Conservation (phyloP, 2,329 filamentous ascomycete genomes). For the Drechmeria coniospora region DNA sequence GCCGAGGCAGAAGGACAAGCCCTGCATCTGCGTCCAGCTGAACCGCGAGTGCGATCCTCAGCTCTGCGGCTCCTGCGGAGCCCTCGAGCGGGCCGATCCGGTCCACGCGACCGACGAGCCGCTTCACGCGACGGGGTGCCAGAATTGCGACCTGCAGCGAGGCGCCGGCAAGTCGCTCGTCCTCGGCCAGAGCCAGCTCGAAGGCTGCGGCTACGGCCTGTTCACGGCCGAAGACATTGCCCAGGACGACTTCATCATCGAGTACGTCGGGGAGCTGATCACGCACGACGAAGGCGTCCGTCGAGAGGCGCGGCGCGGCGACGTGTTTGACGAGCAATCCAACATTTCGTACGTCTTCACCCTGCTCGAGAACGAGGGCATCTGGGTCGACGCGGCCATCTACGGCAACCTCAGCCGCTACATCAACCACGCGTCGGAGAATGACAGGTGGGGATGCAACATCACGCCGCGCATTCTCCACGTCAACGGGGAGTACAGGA, state of each 20-base stretch:
- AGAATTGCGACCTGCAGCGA: slow-evolving; percentile 59
- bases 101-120: slow-evolving; percentile 44
- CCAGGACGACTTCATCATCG: slow-evolving; percentile 59
- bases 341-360: slow-evolving; percentile 52
- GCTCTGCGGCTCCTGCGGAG: slow-evolving; percentile 57
- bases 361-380: slow-evolving; percentile 41
- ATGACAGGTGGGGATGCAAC: slow-evolving; percentile 38
- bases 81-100: slow-evolving; percentile 51
- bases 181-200: slow-evolving; percentile 54
- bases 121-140: slow-evolving; percentile 44
- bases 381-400: slow-evolving; percentile 59
- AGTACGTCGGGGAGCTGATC: slow-evolving; percentile 69
- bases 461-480: slow-evolving; percentile 50
- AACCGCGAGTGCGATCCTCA: slow-evolving; percentile 71
- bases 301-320: slow-evolving; percentile 44
- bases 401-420: slow-evolving; percentile 72
- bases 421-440: slow-evolving; percentile 58
- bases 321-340: slow-evolving; percentile 43
- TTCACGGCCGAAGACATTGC: slow-evolving; percentile 54
- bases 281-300: slow-evolving; percentile 54
- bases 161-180: slow-evolving; percentile 49
- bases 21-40: slow-evolving; percentile 56
- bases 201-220: slow-evolving; percentile 57
- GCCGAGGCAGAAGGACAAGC: slow-evolving; percentile 37
- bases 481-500: slow-evolving; percentile 61